A percentile compares a stretch with the other conserved stretches of the same genome.
Evolutionary conservation across 352 stramenopile genomes (phyloP).

Genomic region (Globisporangium parvum): DNA sequence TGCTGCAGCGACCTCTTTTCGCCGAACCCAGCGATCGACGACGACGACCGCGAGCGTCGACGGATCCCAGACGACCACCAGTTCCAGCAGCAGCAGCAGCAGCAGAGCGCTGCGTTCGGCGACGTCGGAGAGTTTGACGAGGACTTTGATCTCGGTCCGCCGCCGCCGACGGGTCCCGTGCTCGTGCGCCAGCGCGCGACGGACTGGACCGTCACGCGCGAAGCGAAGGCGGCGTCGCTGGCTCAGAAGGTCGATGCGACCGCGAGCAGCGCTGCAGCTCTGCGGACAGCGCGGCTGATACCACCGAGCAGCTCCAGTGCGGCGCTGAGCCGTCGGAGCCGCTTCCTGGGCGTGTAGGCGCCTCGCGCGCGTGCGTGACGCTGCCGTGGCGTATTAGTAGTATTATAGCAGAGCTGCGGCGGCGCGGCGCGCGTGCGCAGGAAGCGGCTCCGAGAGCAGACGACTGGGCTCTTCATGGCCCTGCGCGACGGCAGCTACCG

Average conservation of each 20-base stretch:
- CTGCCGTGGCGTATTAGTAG: constrained; percentile 5
- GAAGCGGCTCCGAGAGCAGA: too few relatives aligned
- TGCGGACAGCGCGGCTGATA: constrained; percentile 8
- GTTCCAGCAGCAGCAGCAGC: too few relatives aligned
- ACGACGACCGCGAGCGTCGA: background rate
- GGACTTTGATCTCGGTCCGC: constrained; percentile 28
- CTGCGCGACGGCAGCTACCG: too few relatives aligned
- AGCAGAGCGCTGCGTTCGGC: too few relatives aligned
- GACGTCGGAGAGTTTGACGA: constrained; percentile 3
- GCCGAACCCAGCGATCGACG: constrained; percentile 2
- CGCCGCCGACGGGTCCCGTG: constrained; percentile 20
- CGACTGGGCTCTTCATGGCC: too few relatives aligned
- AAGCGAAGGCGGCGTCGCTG: constrained; percentile 7
- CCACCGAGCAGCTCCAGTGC: constrained; percentile 1
- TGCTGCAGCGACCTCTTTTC: background rate
- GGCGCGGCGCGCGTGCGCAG: background rate
- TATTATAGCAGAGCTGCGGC: constrained; percentile 3
- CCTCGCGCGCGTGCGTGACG: background rate
- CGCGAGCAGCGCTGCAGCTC: background rate
- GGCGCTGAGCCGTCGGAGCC: constrained; percentile 1
- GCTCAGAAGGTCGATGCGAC: constrained; percentile 4
- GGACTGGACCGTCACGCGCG: constrained; percentile 21
- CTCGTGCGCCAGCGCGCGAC: constrained; percentile 33
- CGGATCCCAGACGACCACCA: background rate
- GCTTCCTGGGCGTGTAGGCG: background rate